Percentiles rank a stretch among this genome's conserved stretches.
Conservation (phyloP, 2,329 filamentous ascomycete species). For the Botrytis galanthina region DNA sequence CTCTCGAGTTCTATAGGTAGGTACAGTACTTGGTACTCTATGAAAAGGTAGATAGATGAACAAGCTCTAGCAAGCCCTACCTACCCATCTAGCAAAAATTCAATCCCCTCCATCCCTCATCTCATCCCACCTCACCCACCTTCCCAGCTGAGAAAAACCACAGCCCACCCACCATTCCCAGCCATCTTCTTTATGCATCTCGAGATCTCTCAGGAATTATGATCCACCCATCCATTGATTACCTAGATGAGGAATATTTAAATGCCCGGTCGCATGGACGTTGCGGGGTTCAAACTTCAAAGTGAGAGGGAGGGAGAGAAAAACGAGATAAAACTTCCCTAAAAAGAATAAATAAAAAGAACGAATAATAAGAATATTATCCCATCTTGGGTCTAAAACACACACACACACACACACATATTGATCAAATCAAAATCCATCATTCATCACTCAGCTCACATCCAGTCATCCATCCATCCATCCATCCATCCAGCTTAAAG, state of each 20-base stretch:
- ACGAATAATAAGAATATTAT: background rate
- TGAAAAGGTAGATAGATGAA: background rate
- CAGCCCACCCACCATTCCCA: constrained; percentile 4
- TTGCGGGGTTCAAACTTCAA: constrained; percentile 5
- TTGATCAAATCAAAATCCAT: background rate
- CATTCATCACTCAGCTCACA: background rate
- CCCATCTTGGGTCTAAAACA: background rate
- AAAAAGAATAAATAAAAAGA: background rate
- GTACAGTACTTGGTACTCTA: no score
- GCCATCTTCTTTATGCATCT: constrained; percentile 1
- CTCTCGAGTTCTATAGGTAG: background rate
- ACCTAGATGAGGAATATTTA: no score
- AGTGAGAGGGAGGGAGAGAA: background rate
- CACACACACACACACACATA: no score
- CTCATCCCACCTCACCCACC: background rate
- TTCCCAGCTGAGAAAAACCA: background rate
- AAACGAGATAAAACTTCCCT: background rate
- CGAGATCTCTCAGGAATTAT: background rate
- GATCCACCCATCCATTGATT: background rate
- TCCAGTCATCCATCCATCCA: background rate
- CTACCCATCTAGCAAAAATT: background rate
- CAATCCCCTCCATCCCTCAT: background rate
- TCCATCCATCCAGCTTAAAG: background rate
- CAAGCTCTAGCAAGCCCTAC: background rate
- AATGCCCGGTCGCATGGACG: background rate